These are phyloP conservation scores for Eucalyptus sideroxylon DNA, from an alignment of 345 rosid genomes.

Conservation along the genomic window DNA sequence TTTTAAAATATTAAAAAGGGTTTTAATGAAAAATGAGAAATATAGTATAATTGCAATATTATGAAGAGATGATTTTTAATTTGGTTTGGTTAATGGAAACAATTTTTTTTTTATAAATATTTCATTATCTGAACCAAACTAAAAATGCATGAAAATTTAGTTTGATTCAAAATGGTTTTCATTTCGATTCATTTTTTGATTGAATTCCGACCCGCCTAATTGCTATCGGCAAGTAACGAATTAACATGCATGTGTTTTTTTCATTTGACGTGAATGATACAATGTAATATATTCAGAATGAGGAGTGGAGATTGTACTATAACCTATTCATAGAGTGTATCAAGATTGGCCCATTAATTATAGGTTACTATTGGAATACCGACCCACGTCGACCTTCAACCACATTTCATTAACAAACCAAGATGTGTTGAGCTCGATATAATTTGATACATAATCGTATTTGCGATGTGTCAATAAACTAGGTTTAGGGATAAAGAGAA, in stretches of 20 bases:
- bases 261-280: background rate
- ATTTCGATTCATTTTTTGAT: rapidly evolving
- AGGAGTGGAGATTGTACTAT: too few species aligned
- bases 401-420: background rate
- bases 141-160: rapidly evolving
- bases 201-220: rapidly evolving
- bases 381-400: background rate
- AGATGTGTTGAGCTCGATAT: too few species aligned
- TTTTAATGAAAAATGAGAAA: too few species aligned
- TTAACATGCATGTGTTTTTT: background rate
- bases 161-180: rapidly evolving
- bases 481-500: too few species aligned
- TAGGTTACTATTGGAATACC: too few species aligned
- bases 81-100: too few species aligned
- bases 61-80: too few species aligned
- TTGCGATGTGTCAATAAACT: too few species aligned
- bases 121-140: rapidly evolving
- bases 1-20: too few species aligned
- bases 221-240: rapidly evolving
- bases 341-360: background rate
- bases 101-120: too few species aligned
- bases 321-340: background rate
- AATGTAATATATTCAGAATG: too few species aligned
- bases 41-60: background rate
- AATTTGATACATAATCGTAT: rapidly evolving